Percentiles rank a stretch among this genome's conserved stretches.
Conservation (phyloP, 495 filamentous ascomycete species). For the Xylaria acuta region DNA sequence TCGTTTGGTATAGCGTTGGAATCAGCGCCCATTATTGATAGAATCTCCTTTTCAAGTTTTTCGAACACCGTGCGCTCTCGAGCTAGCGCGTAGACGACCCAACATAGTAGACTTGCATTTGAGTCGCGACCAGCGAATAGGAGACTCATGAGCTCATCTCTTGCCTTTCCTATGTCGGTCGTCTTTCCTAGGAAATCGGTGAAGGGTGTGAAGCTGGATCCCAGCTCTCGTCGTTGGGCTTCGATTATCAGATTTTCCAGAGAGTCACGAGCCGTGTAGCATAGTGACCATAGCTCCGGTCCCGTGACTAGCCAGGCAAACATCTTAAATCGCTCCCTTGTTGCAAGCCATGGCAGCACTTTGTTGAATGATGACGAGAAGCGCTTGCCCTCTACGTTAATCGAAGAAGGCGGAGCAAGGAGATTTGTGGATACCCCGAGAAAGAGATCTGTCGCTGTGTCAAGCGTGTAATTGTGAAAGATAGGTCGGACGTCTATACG, state of each 20-base stretch:
- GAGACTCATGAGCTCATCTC: background rate
- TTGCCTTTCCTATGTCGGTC: background rate
- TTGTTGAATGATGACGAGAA: background rate
- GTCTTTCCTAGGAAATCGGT: background rate
- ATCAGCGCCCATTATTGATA: background rate
- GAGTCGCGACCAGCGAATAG: background rate
- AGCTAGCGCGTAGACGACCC: background rate
- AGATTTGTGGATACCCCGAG: background rate
- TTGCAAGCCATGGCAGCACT: background rate
- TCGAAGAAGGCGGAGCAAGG: background rate
- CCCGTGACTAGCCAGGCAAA: background rate
- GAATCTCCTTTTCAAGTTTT: background rate
- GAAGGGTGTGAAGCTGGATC: background rate
- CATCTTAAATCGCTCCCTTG: background rate
- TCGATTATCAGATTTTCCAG: background rate
- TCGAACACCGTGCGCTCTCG: background rate
- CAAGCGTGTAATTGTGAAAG: background rate
- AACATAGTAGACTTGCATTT: background rate
- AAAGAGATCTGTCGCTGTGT: background rate
- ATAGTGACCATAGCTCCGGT: background rate
- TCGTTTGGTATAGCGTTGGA: background rate
- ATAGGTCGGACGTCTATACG: background rate
- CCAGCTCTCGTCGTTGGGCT: background rate
- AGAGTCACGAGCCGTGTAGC: background rate
- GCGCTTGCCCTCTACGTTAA: background rate